Conservation (phyloP, 257 asterid genomes). For the Cynanchum wilfordii region DNA sequence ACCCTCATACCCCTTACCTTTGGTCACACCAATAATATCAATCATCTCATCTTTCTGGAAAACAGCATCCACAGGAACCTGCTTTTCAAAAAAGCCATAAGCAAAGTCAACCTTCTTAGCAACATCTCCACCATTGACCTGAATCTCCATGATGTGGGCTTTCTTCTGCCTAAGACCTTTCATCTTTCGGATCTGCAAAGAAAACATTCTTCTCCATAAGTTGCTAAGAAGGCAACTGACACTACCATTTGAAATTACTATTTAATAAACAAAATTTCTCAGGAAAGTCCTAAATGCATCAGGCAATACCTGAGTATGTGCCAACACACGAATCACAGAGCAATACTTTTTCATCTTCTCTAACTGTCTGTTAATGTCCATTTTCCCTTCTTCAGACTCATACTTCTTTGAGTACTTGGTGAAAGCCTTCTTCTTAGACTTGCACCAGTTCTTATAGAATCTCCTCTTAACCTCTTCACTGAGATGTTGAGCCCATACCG, state of each 20-base stretch:
- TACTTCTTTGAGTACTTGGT: conserved; percentile 57
- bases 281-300: neutral
- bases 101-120: conserved; percentile 76
- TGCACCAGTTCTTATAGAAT: conserved; percentile 76
- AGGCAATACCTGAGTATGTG: conserved; percentile 66
- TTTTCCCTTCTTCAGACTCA: conserved; percentile 59
- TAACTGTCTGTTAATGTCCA: conserved; percentile 51
- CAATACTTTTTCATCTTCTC: conserved; percentile 74
- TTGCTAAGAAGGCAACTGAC: neutral
- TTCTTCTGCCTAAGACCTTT: conserved; percentile 85
- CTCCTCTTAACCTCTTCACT: conserved; percentile 72
- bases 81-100: conserved; percentile 66
- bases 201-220: neutral
- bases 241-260: too few relatives aligned
- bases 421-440: conserved; percentile 71
- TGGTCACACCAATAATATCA: conserved; percentile 75
- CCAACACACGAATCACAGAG: conserved; percentile 60
- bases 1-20: conserved; percentile 82
- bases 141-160: conserved; percentile 85
- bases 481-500: conserved; percentile 84
- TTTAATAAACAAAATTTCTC: neutral
- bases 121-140: conserved; percentile 70
- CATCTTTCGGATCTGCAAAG: conserved; percentile 60
- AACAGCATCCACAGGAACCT: conserved; percentile 75
- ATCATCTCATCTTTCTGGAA: conserved; percentile 89